Percentiles rank a stretch among this genome's conserved stretches.
phyloP scores from a whole-genome alignment of 2,329 filamentous ascomycete species.

The Pyricularia sp. region DNA sequence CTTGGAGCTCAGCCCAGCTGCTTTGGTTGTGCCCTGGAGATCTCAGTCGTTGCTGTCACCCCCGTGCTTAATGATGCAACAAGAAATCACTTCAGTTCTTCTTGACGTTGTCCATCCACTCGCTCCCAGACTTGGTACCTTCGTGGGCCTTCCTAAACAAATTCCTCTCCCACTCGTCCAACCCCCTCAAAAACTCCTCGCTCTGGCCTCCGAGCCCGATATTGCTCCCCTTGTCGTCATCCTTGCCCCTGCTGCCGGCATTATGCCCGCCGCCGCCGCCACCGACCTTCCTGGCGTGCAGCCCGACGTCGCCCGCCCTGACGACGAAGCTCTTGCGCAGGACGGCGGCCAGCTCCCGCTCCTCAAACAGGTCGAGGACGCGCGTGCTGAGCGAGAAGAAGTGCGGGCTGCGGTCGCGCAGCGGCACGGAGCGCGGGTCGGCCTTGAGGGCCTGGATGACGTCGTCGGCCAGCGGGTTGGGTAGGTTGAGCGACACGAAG shows the following conservation, averaged over 20 bases:
- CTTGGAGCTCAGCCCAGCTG: not conserved
- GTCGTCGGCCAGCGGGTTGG: slow-evolving; percentile 63
- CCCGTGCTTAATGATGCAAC: not conserved
- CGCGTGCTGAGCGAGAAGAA: slow-evolving; percentile 81
- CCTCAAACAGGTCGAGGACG: slow-evolving; percentile 86
- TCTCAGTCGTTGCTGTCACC: not conserved
- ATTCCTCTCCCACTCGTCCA: slow-evolving; percentile 83
- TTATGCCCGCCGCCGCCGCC: slow-evolving; percentile 37
- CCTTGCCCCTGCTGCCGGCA: slow-evolving; percentile 55
- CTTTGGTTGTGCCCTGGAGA: not conserved
- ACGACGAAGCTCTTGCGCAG: slow-evolving; percentile 71
- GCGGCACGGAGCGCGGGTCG: slow-evolving; percentile 74
- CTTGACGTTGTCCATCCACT: slow-evolving; percentile 59
- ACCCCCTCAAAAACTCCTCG: slow-evolving; percentile 73
- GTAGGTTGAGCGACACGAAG: slow-evolving; percentile 73
- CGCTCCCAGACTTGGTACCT: slow-evolving; percentile 57
- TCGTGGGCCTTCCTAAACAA: slow-evolving; percentile 69
- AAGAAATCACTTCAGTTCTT: slow-evolving; percentile 17
- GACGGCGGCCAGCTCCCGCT: slow-evolving; percentile 65
- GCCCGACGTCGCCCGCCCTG: slow-evolving; percentile 71
- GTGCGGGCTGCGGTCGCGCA: slow-evolving; percentile 74
- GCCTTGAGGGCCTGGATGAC: slow-evolving; percentile 88
- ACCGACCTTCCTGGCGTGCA: slow-evolving; percentile 80
- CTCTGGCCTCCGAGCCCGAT: slow-evolving; percentile 52
- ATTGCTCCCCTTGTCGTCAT: slow-evolving; percentile 43